phyloP scores from a whole-genome alignment of 768 basidiomycete species.

The Butyriboletus loyo region DNA sequence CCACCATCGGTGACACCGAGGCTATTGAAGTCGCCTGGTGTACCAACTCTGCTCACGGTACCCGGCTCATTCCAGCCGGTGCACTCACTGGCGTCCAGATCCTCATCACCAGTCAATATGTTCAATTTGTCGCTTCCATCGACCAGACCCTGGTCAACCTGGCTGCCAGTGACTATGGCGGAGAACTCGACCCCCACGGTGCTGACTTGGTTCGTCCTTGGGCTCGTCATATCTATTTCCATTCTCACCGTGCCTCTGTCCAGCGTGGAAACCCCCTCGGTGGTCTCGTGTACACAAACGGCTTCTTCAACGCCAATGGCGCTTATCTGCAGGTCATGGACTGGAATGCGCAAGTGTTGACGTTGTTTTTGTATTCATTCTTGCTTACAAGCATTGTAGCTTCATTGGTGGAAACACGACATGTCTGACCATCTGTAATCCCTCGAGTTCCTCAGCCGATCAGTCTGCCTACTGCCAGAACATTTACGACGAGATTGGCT shows the following conservation, averaged over 20 bases:
- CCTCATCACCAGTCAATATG: conserved; percentile 54
- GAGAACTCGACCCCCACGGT: conserved; percentile 76
- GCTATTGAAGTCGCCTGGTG: conserved; percentile 73
- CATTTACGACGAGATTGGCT: conserved; percentile 70
- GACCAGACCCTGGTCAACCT: conserved; percentile 62
- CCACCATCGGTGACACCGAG: conserved; percentile 63
- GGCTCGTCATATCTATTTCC: conserved; percentile 8
- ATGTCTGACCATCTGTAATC: conserved; percentile 75
- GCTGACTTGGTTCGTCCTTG: conserved; percentile 51
- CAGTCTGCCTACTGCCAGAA: conserved; percentile 61
- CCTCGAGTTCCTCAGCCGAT: conserved; percentile 36
- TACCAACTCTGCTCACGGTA: conserved; percentile 59
- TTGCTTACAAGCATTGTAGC: conserved; percentile 14
- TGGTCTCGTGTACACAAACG: conserved; percentile 63
- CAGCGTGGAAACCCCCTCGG: conserved; percentile 83
- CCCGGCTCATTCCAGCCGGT: conserved; percentile 65
- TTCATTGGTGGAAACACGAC: conserved; percentile 67
- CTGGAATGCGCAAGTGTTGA: conserved; percentile 56
- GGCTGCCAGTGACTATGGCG: conserved; percentile 54
- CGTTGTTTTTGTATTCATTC: not conserved
- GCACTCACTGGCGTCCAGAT: conserved; percentile 65
- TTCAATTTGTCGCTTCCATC: conserved; percentile 61
- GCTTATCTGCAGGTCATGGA: conserved; percentile 54
- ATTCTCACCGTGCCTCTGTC: conserved; percentile 1
- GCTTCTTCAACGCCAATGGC: conserved; percentile 44